phyloP scores from a whole-genome alignment of 2,329 filamentous ascomycete species.

The Phaeosphaeriaceae sp. region DNA sequence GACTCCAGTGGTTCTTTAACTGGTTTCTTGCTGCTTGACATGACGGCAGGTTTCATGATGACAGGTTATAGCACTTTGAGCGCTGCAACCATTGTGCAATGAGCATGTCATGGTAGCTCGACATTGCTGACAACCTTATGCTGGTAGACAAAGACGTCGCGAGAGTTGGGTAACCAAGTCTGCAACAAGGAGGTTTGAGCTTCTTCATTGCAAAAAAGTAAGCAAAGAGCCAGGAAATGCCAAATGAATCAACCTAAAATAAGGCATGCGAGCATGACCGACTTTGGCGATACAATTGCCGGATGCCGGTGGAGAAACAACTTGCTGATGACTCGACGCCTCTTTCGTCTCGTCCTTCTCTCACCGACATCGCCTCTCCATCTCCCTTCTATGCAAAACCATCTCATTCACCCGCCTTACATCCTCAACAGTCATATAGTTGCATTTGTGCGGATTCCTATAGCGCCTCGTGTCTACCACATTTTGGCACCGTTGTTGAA shows the following conservation, averaged over 20 bases:
- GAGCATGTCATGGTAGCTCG: neutral
- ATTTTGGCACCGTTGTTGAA: too few relatives aligned
- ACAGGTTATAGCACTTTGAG: neutral
- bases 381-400: neutral
- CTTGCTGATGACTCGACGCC: too few relatives aligned
- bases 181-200: neutral
- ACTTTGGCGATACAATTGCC: too few relatives aligned
- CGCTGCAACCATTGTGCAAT: neutral
- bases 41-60: neutral
- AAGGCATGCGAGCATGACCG: too few relatives aligned
- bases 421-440: neutral
- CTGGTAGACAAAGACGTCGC: neutral
- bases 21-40: neutral
- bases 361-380: neutral
- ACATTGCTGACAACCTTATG: neutral
- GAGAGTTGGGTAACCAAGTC: neutral
- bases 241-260: neutral
- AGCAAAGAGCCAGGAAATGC: neutral
- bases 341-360: too few relatives aligned
- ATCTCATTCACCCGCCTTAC: neutral
- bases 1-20: neutral
- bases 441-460: neutral
- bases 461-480: neutral
- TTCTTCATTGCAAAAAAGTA: neutral
- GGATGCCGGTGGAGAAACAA: too few relatives aligned